A percentile compares a stretch with the other conserved stretches of the same genome.
These are phyloP conservation scores for Favolaschia claudopus DNA, from an alignment of 768 basidiomycete genomes.

Conservation along the genomic window DNA sequence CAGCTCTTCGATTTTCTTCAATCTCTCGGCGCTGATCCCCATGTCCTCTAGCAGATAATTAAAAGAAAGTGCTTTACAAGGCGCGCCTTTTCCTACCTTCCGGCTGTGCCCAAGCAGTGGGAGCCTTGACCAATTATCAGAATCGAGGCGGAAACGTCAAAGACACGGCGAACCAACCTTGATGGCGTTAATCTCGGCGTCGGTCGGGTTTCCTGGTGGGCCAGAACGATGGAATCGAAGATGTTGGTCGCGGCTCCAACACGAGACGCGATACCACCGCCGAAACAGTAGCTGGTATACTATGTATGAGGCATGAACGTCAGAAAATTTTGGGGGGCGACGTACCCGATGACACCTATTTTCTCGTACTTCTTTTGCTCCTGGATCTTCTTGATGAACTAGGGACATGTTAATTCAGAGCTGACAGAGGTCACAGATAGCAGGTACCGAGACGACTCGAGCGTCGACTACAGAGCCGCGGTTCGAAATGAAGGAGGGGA, in stretches of 20 bases:
- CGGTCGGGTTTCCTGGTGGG: constrained; percentile 11
- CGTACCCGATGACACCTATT: constrained; percentile 53
- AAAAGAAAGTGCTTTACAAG: neutral
- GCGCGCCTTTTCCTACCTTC: too few relatives aligned
- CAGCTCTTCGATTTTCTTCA: constrained; percentile 41
- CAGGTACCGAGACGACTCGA: constrained; percentile 41
- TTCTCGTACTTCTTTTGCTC: constrained; percentile 50
- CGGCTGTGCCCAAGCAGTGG: constrained; percentile 17
- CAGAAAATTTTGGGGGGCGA: neutral
- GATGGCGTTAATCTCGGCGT: constrained; percentile 14
- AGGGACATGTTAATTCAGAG: neutral
- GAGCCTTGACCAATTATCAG: constrained; percentile 1
- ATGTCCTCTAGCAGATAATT: constrained; percentile 6
- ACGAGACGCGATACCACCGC: neutral
- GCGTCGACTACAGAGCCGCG: constrained; percentile 41
- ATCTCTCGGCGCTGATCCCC: constrained; percentile 7
- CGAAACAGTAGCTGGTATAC: constrained; percentile 1
- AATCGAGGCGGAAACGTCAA: neutral
- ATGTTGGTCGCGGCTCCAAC: constrained; percentile 1
- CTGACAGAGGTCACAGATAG: neutral
- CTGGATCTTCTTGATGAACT: constrained; percentile 48
- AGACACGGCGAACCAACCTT: neutral
- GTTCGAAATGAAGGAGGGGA: constrained; percentile 40
- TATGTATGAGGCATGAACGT: neutral
- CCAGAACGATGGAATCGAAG: constrained; percentile 19